phyloP scores from a whole-genome alignment of 2,329 filamentous ascomycete genomes.

The Neofusicoccum kwambonambiense region DNA sequence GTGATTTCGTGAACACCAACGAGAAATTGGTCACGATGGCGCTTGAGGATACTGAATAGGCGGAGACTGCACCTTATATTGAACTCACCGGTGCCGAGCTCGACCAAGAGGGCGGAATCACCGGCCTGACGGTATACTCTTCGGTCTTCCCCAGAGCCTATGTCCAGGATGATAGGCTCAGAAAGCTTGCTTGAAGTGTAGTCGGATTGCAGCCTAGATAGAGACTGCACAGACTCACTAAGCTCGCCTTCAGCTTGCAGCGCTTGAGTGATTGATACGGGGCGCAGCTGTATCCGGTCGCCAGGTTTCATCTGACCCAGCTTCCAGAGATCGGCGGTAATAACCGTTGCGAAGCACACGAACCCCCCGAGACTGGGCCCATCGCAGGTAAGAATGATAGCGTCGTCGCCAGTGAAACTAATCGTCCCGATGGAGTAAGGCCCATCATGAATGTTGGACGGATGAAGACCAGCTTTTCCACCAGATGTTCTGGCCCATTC shows the following conservation, averaged over 20 bases:
- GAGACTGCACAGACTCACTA: not conserved
- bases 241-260: not conserved
- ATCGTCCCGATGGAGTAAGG: not conserved
- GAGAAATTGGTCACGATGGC: not conserved
- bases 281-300: not conserved
- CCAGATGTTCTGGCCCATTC: not conserved
- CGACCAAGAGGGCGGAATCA: not conserved
- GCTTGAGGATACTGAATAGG: not conserved
- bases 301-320: not conserved
- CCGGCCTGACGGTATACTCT: not conserved
- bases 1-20: no score
- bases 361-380: not conserved
- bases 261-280: not conserved
- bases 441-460: not conserved
- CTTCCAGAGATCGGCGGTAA: not conserved
- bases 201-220: not conserved
- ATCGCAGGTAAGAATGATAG: not conserved
- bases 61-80: not conserved
- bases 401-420: conserved; percentile 1
- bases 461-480: not conserved
- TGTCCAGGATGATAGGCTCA: not conserved
- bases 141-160: not conserved
- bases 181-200: not conserved
- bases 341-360: not conserved
- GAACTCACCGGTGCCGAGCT: not conserved